A percentile compares a stretch with the other conserved stretches of the same genome.
Conservation (phyloP, 768 basidiomycete species). For the Hebeloma cylindrosporum region DNA sequence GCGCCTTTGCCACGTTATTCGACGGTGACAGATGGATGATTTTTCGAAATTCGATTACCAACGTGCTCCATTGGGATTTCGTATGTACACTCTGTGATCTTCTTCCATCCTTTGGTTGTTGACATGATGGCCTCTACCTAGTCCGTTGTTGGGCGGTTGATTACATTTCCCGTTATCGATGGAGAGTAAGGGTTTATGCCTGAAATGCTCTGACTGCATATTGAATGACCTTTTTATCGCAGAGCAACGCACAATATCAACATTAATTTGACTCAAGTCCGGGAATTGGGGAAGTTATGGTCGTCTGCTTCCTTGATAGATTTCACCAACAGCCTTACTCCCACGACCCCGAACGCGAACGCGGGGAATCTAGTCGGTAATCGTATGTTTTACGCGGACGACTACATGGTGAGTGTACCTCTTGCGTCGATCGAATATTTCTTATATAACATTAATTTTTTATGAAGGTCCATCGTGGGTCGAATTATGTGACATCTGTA, state of each 20-base stretch:
- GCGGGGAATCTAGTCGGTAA: constrained; percentile 55
- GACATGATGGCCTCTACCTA: constrained; percentile 21
- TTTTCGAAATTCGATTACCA: constrained; percentile 54
- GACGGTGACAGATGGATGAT: constrained; percentile 72
- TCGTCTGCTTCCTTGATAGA: constrained; percentile 38
- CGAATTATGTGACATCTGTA: constrained; percentile 56
- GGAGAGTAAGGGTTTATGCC: constrained; percentile 33
- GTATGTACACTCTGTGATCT: constrained; percentile 37
- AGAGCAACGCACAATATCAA: constrained; percentile 60
- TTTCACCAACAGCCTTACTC: constrained; percentile 39
- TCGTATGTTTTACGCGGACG: constrained; percentile 63
- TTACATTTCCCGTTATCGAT: constrained; percentile 61
- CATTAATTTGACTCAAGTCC: constrained; percentile 54
- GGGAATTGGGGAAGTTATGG: constrained; percentile 53
- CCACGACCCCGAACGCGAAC: constrained; percentile 45
- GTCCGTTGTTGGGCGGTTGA: constrained; percentile 66
- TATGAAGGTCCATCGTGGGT: constrained; percentile 59
- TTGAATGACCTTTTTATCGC: background rate
- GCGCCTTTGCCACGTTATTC: constrained; percentile 56
- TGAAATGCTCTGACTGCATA: background rate
- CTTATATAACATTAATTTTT: constrained; percentile 3
- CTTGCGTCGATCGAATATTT: background rate
- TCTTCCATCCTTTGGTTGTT: constrained; percentile 3
- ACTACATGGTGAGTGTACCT: constrained; percentile 57
- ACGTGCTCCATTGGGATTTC: constrained; percentile 69